A percentile compares a stretch with the other conserved stretches of the same genome.
Conservation (phyloP, 139 green algal species). For the Coccomyxa sp. region DNA sequence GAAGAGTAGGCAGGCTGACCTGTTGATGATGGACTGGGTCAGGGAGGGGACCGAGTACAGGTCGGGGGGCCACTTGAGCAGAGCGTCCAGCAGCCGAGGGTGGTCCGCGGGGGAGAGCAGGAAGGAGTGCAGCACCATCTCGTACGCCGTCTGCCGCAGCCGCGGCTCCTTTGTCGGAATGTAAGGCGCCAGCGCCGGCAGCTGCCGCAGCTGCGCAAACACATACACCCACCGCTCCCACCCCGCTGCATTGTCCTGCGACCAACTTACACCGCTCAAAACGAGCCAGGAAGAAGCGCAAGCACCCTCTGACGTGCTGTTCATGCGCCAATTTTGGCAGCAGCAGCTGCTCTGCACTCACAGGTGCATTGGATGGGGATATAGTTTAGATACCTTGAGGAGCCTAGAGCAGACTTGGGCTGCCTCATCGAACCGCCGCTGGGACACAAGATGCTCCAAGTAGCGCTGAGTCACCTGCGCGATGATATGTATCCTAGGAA, state of each 20-base stretch:
- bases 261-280: no score
- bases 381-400: slow-evolving; percentile 25
- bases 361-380: no score
- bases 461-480: slow-evolving; percentile 38
- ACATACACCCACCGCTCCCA: slow-evolving; percentile 75
- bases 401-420: slow-evolving; percentile 52
- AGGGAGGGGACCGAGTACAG: slow-evolving; percentile 29
- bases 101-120: slow-evolving; percentile 54
- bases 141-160: slow-evolving; percentile 68
- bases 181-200: slow-evolving; percentile 65
- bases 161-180: slow-evolving; percentile 68
- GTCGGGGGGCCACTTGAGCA: slow-evolving; percentile 45
- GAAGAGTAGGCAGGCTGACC: background rate
- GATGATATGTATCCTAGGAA: no score
- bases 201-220: slow-evolving; percentile 68
- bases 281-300: no score
- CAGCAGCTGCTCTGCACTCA: background rate
- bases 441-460: slow-evolving; percentile 39
- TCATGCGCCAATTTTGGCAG: background rate
- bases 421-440: slow-evolving; percentile 42
- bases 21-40: slow-evolving; percentile 13
- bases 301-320: background rate
- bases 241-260: slow-evolving; percentile 29
- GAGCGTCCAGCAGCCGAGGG: slow-evolving; percentile 45
- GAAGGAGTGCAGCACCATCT: slow-evolving; percentile 72